These are phyloP conservation scores for Lepidium didymum DNA, from an alignment of 345 rosid species.

Conservation along the genomic window DNA sequence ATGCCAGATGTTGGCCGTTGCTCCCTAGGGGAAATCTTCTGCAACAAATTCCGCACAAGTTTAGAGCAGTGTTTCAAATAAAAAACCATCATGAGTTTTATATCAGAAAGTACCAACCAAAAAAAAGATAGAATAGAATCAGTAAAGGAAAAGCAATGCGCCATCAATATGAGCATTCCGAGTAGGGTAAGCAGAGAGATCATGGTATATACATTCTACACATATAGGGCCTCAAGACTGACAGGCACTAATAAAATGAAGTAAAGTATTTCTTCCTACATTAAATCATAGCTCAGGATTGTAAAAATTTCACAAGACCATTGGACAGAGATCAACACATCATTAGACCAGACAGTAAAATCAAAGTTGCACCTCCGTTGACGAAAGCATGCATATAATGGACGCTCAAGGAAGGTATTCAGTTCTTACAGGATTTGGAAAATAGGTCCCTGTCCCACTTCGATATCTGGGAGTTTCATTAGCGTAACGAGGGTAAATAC, in stretches of 20 bases:
- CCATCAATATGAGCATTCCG: neutral
- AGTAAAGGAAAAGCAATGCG: neutral
- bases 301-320: neutral
- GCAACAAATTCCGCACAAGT: slow-evolving; percentile 24
- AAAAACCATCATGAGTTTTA: neutral
- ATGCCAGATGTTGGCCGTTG: slow-evolving; percentile 48
- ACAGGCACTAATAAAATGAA: no score
- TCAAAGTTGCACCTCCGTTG: neutral
- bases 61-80: neutral
- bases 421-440: slow-evolving; percentile 90
- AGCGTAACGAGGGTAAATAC: slow-evolving; percentile 49
- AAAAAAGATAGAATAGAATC: neutral
- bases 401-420: slow-evolving; percentile 5
- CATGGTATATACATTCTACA: neutral
- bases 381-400: slow-evolving; percentile 6
- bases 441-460: slow-evolving; percentile 89
- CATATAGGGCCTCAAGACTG: neutral
- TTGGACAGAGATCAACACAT: slow-evolving; percentile 3
- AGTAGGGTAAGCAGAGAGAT: no score
- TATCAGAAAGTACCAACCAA: neutral
- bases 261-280: neutral
- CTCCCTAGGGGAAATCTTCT: slow-evolving; percentile 63
- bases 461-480: slow-evolving; percentile 92
- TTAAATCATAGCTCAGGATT: neutral
- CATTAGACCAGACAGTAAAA: neutral